Conservation (phyloP, 805 yeast genomes). For the Candida khao-thaluensis region DNA sequence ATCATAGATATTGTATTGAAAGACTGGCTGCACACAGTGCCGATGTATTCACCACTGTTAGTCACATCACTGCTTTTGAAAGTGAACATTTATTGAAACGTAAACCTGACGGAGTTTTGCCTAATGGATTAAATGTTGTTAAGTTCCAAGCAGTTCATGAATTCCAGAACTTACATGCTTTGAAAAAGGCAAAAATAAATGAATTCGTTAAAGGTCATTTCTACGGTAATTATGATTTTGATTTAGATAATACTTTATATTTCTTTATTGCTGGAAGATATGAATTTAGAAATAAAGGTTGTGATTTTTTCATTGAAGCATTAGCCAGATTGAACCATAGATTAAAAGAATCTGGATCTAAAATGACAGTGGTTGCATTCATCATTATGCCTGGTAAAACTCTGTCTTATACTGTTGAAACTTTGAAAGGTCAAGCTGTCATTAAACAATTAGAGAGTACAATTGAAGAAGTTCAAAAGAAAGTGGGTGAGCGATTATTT, state of each 20-base stretch:
- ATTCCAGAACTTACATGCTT: slow-evolving; percentile 93
- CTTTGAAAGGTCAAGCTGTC: slow-evolving; percentile 94
- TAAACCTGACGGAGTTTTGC: slow-evolving; percentile 97
- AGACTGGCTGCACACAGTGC: slow-evolving; percentile 94
- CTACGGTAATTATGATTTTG: slow-evolving; percentile 95
- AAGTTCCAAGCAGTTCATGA: slow-evolving; percentile 98
- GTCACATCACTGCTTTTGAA: slow-evolving; percentile 96
- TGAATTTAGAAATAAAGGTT: slow-evolving; percentile 96
- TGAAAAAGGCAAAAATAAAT: slow-evolving; percentile 85
- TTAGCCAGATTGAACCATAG: slow-evolving; percentile 88
- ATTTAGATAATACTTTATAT: slow-evolving; percentile 88
- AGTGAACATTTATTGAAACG: slow-evolving; percentile 89
- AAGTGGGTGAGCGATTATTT: slow-evolving; percentile 82
- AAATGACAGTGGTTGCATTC: slow-evolving; percentile 92
- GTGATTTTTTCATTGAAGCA: slow-evolving; percentile 89
- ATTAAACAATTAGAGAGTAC: slow-evolving; percentile 87
- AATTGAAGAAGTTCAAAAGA: slow-evolving; percentile 80
- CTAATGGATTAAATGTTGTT: slow-evolving; percentile 93
- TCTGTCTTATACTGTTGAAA: slow-evolving; percentile 92
- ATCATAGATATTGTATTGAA: slow-evolving; percentile 95
- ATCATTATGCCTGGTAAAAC: slow-evolving; percentile 98
- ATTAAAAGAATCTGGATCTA: slow-evolving; percentile 76
- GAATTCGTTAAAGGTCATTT: slow-evolving; percentile 96
- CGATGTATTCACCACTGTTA: slow-evolving; percentile 96
- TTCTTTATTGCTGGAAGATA: slow-evolving; percentile 97